Base-by-base conservation (phyloP, 2,329 filamentous ascomycete genomes). In the Nigrograna mackinnonii region DNA sequence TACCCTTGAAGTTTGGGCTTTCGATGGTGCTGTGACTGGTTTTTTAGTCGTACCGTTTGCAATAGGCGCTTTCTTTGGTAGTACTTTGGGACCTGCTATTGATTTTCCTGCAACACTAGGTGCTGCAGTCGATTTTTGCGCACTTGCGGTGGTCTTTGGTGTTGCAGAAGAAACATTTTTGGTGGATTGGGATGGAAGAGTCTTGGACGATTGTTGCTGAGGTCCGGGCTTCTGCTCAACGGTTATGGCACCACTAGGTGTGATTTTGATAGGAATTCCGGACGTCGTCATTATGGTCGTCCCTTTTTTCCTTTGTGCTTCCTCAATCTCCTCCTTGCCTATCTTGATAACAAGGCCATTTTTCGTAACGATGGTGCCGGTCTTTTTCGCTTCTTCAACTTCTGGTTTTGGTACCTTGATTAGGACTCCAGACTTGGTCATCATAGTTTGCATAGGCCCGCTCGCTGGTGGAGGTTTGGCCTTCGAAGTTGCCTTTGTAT, bases 191-290 rank as follows among this genome's bases (percentile, higher is more conserved):
- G n/a, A n/a, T n/a, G n/a, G n/a, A n/a, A n/a, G n/a, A n/a, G n/a
- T 17, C 19, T 34, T 46, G 13, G 42, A 14, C 20, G 43, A 19
- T 28, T 41, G 31, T 20, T 40, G 24, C 14, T 17, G 18, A 13
- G 41, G 39, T 19, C 13, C 24, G n/a, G 41, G 3, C 21, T 58
- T 60, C 30, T 56, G 44, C 12, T 46, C 47, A 2, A 60, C 48
- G 6, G 54, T 46, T 6, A 60, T 51, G 4, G 45, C 54, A 3
- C 62, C 58, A 31, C 56, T 57, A 6, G 57, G 49, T 2, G 52
- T 62, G 21, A 66, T 46, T 30, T 64, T 67, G 37, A 68, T 66
- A 1, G 63, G 62, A 21, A 68, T 46, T 0, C 64, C 64, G 6
- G 54, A 51, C 4, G 62, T 43, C 1, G 60, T 67, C 49, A 65